A percentile compares a stretch with the other conserved stretches of the same genome.
Conservation (phyloP, 73 alveolate genomes). For the Tetrahymena thermophila region DNA sequence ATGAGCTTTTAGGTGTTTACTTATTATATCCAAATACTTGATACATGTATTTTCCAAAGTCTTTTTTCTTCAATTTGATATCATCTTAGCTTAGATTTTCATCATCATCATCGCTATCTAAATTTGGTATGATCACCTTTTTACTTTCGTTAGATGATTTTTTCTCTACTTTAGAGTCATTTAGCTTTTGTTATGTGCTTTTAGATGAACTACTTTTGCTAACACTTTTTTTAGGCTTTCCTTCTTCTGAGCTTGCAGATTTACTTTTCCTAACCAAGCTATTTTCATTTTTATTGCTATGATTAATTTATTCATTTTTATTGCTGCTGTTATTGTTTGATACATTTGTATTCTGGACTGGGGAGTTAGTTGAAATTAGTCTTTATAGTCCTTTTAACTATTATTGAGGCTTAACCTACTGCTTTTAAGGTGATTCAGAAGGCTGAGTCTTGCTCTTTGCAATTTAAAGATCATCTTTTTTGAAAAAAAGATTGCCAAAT, state of each 20-base stretch:
- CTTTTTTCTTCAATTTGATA: neutral
- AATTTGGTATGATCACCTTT: neutral
- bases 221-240: neutral
- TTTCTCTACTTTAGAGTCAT: neutral
- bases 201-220: neutral
- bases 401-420: neutral
- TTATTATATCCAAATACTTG: neutral
- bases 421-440: neutral
- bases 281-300: neutral
- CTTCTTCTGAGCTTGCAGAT: neutral
- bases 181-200: neutral
- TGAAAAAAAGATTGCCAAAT: neutral
- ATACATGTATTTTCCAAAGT: neutral
- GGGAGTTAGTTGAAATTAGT: neutral
- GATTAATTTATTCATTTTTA: neutral
- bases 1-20: neutral
- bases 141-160: neutral
- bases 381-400: neutral
- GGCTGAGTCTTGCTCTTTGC: neutral
- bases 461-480: neutral
- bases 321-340: too few species aligned
- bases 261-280: neutral
- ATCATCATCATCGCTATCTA: neutral
- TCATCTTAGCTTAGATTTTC: neutral
- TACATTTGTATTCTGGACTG: too few species aligned